phyloP scores from a whole-genome alignment of 1,139 yeast species.

The Taphrina flavorubra region DNA sequence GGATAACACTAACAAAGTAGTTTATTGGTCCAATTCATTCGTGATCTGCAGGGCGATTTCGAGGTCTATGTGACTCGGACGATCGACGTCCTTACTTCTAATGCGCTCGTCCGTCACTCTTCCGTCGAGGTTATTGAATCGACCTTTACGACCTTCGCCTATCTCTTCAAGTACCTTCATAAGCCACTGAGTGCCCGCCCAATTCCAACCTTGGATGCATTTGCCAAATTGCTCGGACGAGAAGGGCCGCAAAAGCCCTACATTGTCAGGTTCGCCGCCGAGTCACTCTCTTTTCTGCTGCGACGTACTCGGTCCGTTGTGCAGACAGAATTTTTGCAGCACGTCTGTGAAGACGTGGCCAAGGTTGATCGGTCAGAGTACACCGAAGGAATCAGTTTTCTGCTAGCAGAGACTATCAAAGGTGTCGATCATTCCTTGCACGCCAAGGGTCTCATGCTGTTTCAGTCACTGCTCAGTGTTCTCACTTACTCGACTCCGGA shows the following conservation, averaged over 20 bases:
- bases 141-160: slow-evolving; percentile 84
- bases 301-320: slow-evolving; percentile 67
- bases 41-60: slow-evolving; percentile 92
- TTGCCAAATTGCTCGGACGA: slow-evolving; percentile 67
- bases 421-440: slow-evolving; percentile 76
- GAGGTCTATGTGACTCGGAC: slow-evolving; percentile 68
- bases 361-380: slow-evolving; percentile 51
- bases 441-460: slow-evolving; percentile 53
- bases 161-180: slow-evolving; percentile 83
- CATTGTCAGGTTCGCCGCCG: slow-evolving; percentile 83
- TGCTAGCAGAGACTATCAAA: slow-evolving; percentile 76
- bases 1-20: slow-evolving; percentile 20
- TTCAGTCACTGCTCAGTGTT: slow-evolving; percentile 30
- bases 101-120: slow-evolving; percentile 57
- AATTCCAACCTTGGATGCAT: slow-evolving; percentile 65
- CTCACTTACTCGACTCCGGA: neutral
- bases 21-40: slow-evolving; percentile 63
- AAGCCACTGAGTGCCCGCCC: slow-evolving; percentile 67
- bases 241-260: slow-evolving; percentile 62
- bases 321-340: slow-evolving; percentile 58
- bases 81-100: slow-evolving; percentile 58
- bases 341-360: slow-evolving; percentile 55
- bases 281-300: slow-evolving; percentile 81
- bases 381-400: slow-evolving; percentile 63
- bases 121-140: slow-evolving; percentile 70